phyloP scores from a whole-genome alignment of 768 basidiomycete genomes.

The Lepiota venenata region DNA sequence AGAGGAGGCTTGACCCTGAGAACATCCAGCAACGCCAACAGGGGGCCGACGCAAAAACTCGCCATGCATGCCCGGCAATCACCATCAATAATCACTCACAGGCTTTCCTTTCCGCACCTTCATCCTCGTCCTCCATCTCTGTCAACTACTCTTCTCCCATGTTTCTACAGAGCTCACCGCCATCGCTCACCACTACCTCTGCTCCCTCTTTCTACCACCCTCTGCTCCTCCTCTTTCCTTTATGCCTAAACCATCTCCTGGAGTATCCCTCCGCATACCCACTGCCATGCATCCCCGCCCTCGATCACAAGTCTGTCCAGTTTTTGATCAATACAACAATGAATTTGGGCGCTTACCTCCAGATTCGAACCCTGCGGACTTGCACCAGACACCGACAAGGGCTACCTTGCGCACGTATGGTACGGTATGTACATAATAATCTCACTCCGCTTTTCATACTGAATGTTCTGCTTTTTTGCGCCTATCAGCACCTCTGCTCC shows the following conservation, averaged over 20 bases:
- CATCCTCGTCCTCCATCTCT: conserved; percentile 9
- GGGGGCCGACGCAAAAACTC: conserved; percentile 52
- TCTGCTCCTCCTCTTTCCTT: too few species aligned
- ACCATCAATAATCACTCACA: conserved; percentile 18
- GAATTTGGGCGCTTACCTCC: neutral
- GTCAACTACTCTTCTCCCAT: conserved; percentile 9
- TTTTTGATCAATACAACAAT: neutral
- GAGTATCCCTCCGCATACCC: neutral
- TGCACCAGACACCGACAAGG: conserved; percentile 17
- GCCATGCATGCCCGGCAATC: conserved; percentile 35
- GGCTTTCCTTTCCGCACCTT: conserved; percentile 2
- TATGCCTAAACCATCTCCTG: neutral
- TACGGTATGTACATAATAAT: neutral
- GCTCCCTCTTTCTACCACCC: conserved; percentile 6
- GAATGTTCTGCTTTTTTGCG: too few species aligned
- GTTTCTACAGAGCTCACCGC: conserved; percentile 1
- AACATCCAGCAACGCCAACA: conserved; percentile 56
- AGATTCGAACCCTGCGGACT: neutral
- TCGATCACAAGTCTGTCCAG: neutral
- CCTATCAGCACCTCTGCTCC: conserved; percentile 28
- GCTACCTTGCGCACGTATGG: conserved; percentile 32
- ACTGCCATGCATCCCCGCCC: neutral
- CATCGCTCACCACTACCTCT: neutral
- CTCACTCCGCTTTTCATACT: too few species aligned
- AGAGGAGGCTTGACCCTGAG: conserved; percentile 50